A percentile compares a stretch with the other conserved stretches of the same genome.
Evolutionary conservation across 345 rosid species (phyloP).

Genomic region (Bruguiera sexangula): DNA sequence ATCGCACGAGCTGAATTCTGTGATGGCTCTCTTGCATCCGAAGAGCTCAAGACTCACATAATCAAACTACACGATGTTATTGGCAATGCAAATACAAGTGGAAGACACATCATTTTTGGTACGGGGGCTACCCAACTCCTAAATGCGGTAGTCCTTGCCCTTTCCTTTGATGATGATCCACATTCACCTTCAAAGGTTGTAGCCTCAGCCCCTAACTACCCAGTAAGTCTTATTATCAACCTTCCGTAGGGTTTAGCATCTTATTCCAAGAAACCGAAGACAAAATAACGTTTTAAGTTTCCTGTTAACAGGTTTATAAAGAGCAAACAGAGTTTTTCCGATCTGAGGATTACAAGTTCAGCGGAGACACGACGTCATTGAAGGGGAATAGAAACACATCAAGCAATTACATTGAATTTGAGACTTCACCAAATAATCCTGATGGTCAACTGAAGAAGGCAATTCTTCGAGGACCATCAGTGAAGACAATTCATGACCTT

Average conservation of each 20-base stretch:
- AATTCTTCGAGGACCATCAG: slow-evolving; percentile 14
- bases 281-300: background rate
- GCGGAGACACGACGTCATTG: slow-evolving; percentile 11
- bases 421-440: slow-evolving; percentile 25
- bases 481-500: slow-evolving; percentile 23
- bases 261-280: background rate
- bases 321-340: slow-evolving; percentile 20
- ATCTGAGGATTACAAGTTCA: slow-evolving; percentile 15
- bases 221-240: slow-evolving; percentile 11
- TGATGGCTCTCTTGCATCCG: slow-evolving; percentile 21
- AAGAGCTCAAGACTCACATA: slow-evolving; percentile 10
- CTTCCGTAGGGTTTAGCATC: background rate
- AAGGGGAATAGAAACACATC: background rate
- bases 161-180: slow-evolving; percentile 3
- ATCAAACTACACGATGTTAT: slow-evolving; percentile 7
- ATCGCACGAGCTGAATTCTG: slow-evolving; percentile 25
- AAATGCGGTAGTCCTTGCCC: slow-evolving; percentile 23
- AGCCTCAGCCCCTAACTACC: slow-evolving; percentile 23
- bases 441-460: slow-evolving; percentile 22
- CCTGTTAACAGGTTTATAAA: slow-evolving; percentile 10
- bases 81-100: slow-evolving; percentile 20
- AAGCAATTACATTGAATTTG: slow-evolving; percentile 11
- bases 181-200: slow-evolving; percentile 14
- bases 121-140: slow-evolving; percentile 27
- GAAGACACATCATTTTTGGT: slow-evolving; percentile 18